Percentiles rank a stretch among this genome's conserved stretches.
phyloP scores from a whole-genome alignment of 2,329 filamentous ascomycete species.

The Penicillium brevicompactum region DNA sequence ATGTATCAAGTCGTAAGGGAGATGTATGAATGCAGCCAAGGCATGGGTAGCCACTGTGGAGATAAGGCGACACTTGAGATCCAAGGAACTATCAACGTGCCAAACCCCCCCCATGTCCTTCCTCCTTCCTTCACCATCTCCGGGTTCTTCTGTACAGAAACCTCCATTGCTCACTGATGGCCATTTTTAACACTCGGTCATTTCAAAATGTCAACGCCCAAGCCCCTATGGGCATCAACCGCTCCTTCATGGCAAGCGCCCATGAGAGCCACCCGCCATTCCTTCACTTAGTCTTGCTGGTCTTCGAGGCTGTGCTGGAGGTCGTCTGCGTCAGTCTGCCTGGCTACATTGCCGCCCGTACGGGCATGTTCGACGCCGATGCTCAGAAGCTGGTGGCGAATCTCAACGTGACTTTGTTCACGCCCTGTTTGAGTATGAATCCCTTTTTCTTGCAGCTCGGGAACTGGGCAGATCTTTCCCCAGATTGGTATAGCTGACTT shows the following conservation, averaged over 20 bases:
- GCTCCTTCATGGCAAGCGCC: constrained; percentile 22
- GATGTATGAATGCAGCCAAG: background rate
- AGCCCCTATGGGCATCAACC: constrained; percentile 22
- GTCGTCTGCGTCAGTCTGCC: constrained; percentile 94
- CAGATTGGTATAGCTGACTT: background rate
- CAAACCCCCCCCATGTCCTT: background rate
- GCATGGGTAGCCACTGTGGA: background rate
- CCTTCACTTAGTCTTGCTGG: constrained; percentile 70
- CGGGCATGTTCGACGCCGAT: constrained; percentile 92
- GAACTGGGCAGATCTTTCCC: constrained; percentile 5
- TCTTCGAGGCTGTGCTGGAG: constrained; percentile 93
- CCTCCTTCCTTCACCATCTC: background rate
- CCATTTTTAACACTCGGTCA: constrained; percentile 51
- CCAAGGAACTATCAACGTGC: constrained; percentile 11
- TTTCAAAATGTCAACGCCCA: constrained; percentile 47
- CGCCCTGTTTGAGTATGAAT: constrained; percentile 84
- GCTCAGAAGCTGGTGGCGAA: constrained; percentile 97
- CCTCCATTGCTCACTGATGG: constrained; percentile 28
- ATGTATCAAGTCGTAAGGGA: background rate
- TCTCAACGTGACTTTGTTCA: constrained; percentile 94
- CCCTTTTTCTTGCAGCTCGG: background rate
- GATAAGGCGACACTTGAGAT: background rate
- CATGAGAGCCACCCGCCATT: constrained; percentile 52
- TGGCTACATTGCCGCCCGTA: constrained; percentile 85
- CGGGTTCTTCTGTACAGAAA: background rate